Evolutionary conservation across 495 filamentous ascomycete genomes (phyloP), one percentile per base, ranked within the genome.

Genomic region (Lepraria neglecta): DNA sequence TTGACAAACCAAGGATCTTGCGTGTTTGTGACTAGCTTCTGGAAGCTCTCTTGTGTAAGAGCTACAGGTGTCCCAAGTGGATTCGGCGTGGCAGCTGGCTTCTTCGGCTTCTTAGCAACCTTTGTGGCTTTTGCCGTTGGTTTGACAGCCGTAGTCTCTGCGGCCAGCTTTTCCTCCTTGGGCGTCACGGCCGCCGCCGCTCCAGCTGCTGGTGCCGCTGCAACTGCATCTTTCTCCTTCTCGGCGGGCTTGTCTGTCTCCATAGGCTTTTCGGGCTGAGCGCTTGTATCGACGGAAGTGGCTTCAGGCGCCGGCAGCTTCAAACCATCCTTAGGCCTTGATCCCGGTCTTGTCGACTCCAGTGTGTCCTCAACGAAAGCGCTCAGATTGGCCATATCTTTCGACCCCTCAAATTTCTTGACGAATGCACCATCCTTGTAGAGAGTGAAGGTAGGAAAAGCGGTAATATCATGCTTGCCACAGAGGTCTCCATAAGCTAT

Each of bases 1-100:
- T 98, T 97, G 74, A 98, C 85, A 68, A 98, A 96, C 94, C 94
- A 98, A 17, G 91, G 87, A 50, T 97, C 91, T 48, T 87, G 84
- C 0, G 91, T 89, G 69, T 85, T 87, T 4, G 90, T 95, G 28
- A 98, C 92, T 33, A 84, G 75, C 56, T 82, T 86, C 70, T 92
- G 87, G 77, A 98, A 98, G 63, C 76, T 87, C 69, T 97, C 92
- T 27, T 88, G 85, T 21, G 85, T 87, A 21, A 98, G 82, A 11
- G 86, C 75, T 14, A 88, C 76, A 15, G 90, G 95, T 7, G 77
- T 75, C 19, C 94, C 94, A 48, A 83, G 72, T 10, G 82, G 82
- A 65, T 98, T 96, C 21, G 87, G 84, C 2, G 82, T 82, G 33
- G 76, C 68, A 43, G 68, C 73, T 11, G 80, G 71, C 64, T 70